Percentiles rank a stretch among this genome's conserved stretches.
Evolutionary conservation across 495 filamentous ascomycete genomes (phyloP).

Genomic region (Podospora comata): DNA sequence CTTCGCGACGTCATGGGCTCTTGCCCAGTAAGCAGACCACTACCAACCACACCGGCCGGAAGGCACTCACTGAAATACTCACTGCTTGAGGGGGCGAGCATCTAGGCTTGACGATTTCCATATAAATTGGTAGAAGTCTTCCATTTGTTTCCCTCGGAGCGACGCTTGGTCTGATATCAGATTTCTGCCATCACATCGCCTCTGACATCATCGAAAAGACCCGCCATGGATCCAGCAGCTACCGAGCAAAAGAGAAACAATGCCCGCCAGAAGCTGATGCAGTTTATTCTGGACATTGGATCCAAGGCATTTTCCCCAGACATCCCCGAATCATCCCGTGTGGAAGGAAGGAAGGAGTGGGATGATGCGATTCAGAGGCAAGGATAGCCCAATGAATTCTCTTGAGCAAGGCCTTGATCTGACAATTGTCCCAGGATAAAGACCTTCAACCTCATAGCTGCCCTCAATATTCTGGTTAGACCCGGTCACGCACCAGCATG

Average conservation of each 20-base stretch:
- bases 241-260: constrained; percentile 15
- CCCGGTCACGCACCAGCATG: constrained; percentile 43
- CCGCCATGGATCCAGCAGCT: constrained; percentile 22
- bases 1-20: constrained; percentile 23
- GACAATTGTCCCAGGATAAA: constrained; percentile 39
- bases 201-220: constrained; percentile 4
- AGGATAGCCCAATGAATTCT: constrained; percentile 15
- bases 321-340: constrained; percentile 26
- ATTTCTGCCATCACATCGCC: neutral
- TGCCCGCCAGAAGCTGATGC: constrained; percentile 29
- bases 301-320: constrained; percentile 43
- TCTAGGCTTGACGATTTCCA: too few relatives aligned
- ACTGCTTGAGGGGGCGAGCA: neutral
- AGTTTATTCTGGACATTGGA: constrained; percentile 36
- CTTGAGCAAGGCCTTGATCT: constrained; percentile 21
- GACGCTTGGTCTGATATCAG: neutral
- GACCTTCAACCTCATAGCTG: constrained; percentile 43
- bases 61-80: neutral
- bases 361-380: constrained; percentile 43
- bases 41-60: neutral
- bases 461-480: constrained; percentile 47
- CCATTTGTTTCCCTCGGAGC: neutral
- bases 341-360: constrained; percentile 36
- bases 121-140: neutral
- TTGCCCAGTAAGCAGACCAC: neutral